Percentiles rank a stretch among this genome's conserved stretches.
Evolutionary conservation across 345 rosid species (phyloP).

Genomic region (Corymbia maculata): DNA sequence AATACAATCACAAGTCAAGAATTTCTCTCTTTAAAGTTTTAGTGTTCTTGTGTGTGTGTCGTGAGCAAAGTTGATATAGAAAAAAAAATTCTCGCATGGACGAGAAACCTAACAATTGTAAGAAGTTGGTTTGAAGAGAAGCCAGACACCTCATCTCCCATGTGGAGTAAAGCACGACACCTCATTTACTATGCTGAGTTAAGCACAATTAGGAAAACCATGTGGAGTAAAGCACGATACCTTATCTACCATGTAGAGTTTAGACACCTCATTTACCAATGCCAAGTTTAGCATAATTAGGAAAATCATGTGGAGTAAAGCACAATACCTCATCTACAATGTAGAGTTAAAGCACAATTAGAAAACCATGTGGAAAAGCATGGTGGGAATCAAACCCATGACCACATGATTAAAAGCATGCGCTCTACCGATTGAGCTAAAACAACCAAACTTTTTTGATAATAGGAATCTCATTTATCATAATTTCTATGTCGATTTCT

Average conservation of each 20-base stretch:
- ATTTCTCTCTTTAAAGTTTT: background rate
- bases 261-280: no score
- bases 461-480: background rate
- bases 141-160: background rate
- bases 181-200: no score
- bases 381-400: background rate
- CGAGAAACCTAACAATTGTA: no score
- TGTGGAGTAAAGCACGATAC: no score
- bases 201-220: no score
- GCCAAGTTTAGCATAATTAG: no score
- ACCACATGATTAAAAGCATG: slow-evolving; percentile 20
- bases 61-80: background rate
- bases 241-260: no score
- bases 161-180: background rate
- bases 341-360: background rate
- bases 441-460: background rate
- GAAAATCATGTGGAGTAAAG: no score
- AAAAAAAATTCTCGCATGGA: background rate
- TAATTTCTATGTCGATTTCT: background rate
- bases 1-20: background rate
- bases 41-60: background rate
- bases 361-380: background rate
- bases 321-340: no score
- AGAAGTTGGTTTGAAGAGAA: background rate
- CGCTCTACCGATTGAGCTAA: slow-evolving; percentile 4